These are phyloP conservation scores for Trichosanthes cucumerina DNA, from an alignment of 306 rosid genomes.

Conservation along the genomic window DNA sequence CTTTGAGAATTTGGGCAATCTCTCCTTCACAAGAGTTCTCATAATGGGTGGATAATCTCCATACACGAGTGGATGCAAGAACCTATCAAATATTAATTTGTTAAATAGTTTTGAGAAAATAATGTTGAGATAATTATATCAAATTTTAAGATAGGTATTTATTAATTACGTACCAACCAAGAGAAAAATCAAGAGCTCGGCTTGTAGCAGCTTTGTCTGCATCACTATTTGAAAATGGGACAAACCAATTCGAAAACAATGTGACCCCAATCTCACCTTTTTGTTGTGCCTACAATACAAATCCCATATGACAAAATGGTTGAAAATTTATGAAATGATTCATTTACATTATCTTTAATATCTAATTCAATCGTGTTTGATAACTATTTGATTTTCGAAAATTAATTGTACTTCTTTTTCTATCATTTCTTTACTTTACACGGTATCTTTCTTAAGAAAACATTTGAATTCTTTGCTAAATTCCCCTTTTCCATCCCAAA, in stretches of 20 bases:
- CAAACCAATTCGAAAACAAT: background rate
- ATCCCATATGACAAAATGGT: background rate
- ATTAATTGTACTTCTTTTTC: no score
- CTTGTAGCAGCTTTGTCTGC: background rate
- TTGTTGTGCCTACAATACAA: background rate
- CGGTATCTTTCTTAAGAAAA: no score
- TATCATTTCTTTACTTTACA: no score
- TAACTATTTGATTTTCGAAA: no score
- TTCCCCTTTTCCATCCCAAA: no score
- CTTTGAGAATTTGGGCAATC: background rate
- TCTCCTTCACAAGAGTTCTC: background rate
- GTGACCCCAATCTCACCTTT: background rate
- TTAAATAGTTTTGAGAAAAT: no score
- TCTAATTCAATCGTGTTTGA: no score
- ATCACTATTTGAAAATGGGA: background rate
- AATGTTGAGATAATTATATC: background rate
- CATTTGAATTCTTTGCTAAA: no score
- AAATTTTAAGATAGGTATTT: no score
- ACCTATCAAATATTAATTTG: background rate
- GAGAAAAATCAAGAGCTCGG: background rate
- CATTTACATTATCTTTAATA: no score
- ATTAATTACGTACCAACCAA: background rate
- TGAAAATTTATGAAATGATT: no score
- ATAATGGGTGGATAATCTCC: background rate
- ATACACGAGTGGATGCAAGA: background rate